Base-by-base conservation (phyloP, 2,329 filamentous ascomycete species). In the Pseudocercospora macadamiae region DNA sequence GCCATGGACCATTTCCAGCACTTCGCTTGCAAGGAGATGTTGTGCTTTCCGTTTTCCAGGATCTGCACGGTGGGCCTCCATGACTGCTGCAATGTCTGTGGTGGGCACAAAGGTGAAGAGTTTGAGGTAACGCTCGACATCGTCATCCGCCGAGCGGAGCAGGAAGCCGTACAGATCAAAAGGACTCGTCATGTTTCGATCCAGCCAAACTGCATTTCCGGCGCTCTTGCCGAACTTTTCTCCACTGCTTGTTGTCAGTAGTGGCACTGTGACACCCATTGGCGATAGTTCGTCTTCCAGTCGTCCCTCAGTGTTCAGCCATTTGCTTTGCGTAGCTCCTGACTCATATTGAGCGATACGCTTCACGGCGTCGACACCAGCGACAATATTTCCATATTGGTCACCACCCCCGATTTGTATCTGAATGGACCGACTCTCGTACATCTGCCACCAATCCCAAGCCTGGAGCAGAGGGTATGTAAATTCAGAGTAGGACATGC, bases 371-470 rank as follows among this genome's bases (percentile, higher is more conserved):
- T 97, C 91, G 70, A 95, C 88, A 49, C 95, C 95, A 10, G 93
- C 87, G 25, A 96, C 84, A 64, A 99, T 97, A 76, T 99, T 99
- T 63, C 95, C 95, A 72, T 89, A 97, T 77, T 99, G 95, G 72
- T 99, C 95, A 5, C 92, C 92, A 36, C 95, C 95, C 58, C 95
- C 95, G 53, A 99, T 90, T 76, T 99, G 92, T 72, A 97, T 84
- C 71, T 93, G 88, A 8, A 92, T 82, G 48, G 83, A 81, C 52
- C 82, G 83, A 21, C 82, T 80, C 47, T 84, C 82, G 75, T 90
- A 96, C 77, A 97, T 83, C 66, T 90, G 83, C 90, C 91, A 97
- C 85, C 93, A 99, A 74, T 99, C 95, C 89, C 93, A 97, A 19
- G 89, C 92, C 73, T 99, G 95, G 68, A 97, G 85, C 14, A 99